phyloP scores from a whole-genome alignment of 495 filamentous ascomycete genomes.

The Darksidea phi region DNA sequence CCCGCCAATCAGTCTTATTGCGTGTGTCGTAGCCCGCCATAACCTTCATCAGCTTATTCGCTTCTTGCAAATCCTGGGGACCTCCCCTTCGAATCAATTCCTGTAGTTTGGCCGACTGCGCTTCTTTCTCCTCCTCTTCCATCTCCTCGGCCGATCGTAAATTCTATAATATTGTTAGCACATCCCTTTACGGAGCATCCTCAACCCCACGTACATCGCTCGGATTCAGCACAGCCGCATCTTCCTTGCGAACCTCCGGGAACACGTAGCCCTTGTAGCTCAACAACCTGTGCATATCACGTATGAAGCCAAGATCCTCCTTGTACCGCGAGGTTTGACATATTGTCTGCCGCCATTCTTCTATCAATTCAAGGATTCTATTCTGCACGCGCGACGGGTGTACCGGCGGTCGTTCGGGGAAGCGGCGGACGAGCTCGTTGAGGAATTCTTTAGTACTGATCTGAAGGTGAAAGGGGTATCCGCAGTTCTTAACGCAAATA shows the following conservation, averaged over 20 bases:
- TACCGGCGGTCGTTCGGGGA: constrained; percentile 88
- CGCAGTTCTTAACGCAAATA: constrained; percentile 99
- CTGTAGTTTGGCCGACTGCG: constrained; percentile 94
- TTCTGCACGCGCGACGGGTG: constrained; percentile 82
- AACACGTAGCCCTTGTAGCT: constrained; percentile 97
- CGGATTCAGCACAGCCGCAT: constrained; percentile 95
- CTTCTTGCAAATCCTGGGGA: constrained; percentile 90
- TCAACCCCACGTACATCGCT: constrained; percentile 76
- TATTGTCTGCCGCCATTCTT: constrained; percentile 98
- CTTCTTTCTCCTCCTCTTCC: constrained; percentile 93
- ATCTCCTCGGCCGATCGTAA: constrained; percentile 97
- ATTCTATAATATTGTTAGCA: constrained; percentile 55
- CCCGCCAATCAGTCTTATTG: constrained; percentile 94
- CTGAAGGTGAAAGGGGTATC: constrained; percentile 97
- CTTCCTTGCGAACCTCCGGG: constrained; percentile 85
- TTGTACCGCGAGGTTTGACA: constrained; percentile 96
- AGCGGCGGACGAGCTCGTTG: constrained; percentile 94
- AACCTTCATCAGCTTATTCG: constrained; percentile 95
- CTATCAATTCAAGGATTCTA: constrained; percentile 92
- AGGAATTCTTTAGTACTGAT: constrained; percentile 98
- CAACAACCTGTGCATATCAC: constrained; percentile 95
- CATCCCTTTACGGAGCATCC: not conserved
- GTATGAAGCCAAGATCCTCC: constrained; percentile 91
- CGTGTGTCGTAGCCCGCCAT: constrained; percentile 96
- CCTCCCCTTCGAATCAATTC: constrained; percentile 91